These are phyloP conservation scores for Candida pseudoglaebosa DNA, from an alignment of 805 yeast species.

Conservation along the genomic window DNA sequence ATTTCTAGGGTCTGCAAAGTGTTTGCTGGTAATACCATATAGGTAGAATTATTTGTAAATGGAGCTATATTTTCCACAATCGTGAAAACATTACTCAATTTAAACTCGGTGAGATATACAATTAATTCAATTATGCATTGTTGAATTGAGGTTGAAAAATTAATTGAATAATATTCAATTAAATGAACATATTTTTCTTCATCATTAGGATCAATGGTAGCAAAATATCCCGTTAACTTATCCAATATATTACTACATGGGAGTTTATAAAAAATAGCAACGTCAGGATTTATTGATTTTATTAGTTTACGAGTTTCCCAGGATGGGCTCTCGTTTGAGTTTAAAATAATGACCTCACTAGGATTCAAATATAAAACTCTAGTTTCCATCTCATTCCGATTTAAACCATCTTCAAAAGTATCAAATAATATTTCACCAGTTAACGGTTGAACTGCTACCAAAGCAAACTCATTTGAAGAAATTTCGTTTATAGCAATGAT, in stretches of 20 bases:
- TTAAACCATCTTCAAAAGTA: conserved; percentile 54
- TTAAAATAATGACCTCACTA: conserved; percentile 57
- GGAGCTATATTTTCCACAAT: conserved; percentile 47
- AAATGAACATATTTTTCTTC: conserved; percentile 11
- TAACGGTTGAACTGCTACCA: conserved; percentile 64
- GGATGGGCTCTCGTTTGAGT: conserved; percentile 28
- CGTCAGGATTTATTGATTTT: conserved; percentile 9
- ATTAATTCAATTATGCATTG: conserved; percentile 45
- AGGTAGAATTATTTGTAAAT: conserved; percentile 46
- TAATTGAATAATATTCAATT: conserved; percentile 21
- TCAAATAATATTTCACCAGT: conserved; percentile 80
- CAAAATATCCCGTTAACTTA: conserved; percentile 23
- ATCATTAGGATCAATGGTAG: conserved; percentile 16
- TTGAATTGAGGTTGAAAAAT: conserved; percentile 20
- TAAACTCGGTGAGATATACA: conserved; percentile 58
- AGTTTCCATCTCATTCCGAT: conserved; percentile 66
- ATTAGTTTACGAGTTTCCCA: conserved; percentile 7
- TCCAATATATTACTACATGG: background rate
- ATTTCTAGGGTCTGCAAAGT: conserved; percentile 73
- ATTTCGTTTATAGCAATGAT: conserved; percentile 40
- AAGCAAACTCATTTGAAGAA: conserved; percentile 22
- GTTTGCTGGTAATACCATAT: conserved; percentile 58
- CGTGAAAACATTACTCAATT: conserved; percentile 52
- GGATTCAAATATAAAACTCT: conserved; percentile 73
- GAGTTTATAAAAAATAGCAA: conserved; percentile 8